phyloP scores from a whole-genome alignment of 495 filamentous ascomycete species.

The Podospora australis region DNA sequence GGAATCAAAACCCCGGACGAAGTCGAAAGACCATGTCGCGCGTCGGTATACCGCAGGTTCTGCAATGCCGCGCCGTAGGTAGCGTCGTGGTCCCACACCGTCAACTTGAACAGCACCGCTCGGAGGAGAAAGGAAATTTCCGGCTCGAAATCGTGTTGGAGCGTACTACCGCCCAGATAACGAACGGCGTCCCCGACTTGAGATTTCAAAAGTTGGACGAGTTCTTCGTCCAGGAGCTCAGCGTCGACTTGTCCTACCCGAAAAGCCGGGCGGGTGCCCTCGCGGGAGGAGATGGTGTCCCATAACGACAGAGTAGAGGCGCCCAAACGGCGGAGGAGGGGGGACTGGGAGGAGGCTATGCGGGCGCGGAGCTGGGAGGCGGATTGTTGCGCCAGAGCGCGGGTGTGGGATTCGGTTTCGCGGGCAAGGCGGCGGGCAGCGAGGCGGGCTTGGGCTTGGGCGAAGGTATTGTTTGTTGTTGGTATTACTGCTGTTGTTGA shows the following conservation, averaged over 20 bases:
- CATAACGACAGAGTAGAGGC: slow-evolving; percentile 54
- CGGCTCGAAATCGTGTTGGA: slow-evolving; percentile 72
- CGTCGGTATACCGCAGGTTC: slow-evolving; percentile 84
- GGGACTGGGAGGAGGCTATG: slow-evolving; percentile 57
- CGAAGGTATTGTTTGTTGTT: slow-evolving; percentile 55
- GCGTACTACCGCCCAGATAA: slow-evolving; percentile 59
- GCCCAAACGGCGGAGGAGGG: slow-evolving; percentile 52
- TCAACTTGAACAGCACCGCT: slow-evolving; percentile 82
- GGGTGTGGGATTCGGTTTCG: slow-evolving; percentile 54
- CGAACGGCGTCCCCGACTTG: slow-evolving; percentile 88
- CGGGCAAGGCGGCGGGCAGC: slow-evolving; percentile 68
- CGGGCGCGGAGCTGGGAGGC: slow-evolving; percentile 51
- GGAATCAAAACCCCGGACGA: slow-evolving; percentile 54
- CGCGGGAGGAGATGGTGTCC: slow-evolving; percentile 64
- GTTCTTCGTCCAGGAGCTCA: slow-evolving; percentile 89
- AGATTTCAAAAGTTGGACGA: slow-evolving; percentile 73
- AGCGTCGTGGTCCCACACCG: slow-evolving; percentile 92
- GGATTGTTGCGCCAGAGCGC: slow-evolving; percentile 48
- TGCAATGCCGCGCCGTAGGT: slow-evolving; percentile 92
- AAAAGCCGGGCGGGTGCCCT: slow-evolving; percentile 77
- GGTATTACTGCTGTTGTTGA: not conserved
- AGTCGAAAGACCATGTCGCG: slow-evolving; percentile 56
- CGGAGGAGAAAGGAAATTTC: slow-evolving; percentile 78
- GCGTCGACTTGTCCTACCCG: slow-evolving; percentile 96
- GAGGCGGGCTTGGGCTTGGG: slow-evolving; percentile 77